Conservation (phyloP, 2,329 filamentous ascomycete species). For the Colletotrichum sp. region DNA sequence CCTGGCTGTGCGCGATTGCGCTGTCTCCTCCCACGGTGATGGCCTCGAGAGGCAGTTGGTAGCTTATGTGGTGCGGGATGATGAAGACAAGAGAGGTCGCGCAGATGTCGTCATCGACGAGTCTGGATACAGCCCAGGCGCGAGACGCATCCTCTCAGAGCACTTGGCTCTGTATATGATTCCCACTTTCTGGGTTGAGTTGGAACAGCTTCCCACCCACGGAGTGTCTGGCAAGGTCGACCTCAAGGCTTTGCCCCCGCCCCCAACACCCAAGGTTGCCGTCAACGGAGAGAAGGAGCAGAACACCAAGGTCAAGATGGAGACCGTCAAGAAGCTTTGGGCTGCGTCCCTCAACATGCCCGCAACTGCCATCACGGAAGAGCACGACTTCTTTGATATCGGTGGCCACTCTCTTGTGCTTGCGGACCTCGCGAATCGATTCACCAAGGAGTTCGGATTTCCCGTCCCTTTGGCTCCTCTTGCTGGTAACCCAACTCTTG, state of each 20-base stretch:
- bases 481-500: constrained; percentile 72
- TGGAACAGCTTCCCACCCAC: constrained; percentile 74
- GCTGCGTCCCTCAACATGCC: constrained; percentile 72
- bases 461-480: constrained; percentile 73
- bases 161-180: constrained; percentile 85
- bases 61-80: constrained; percentile 75
- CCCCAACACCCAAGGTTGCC: constrained; percentile 56
- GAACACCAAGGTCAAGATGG: constrained; percentile 68
- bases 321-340: constrained; percentile 75
- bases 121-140: constrained; percentile 71
- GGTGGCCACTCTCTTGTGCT: constrained; percentile 80
- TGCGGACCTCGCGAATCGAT: constrained; percentile 74
- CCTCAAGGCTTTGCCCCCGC: constrained; percentile 71
- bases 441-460: constrained; percentile 74
- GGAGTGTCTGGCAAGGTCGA: constrained; percentile 82
- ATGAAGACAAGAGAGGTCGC: constrained; percentile 60
- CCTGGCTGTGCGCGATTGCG: constrained; percentile 73
- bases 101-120: constrained; percentile 70
- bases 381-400: constrained; percentile 82
- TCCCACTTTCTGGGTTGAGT: constrained; percentile 75
- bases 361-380: constrained; percentile 63
- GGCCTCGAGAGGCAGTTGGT: constrained; percentile 77
- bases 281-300: constrained; percentile 45
- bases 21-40: constrained; percentile 75
- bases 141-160: constrained; percentile 66